Conservation (phyloP, 1,284 basidiomycete genomes). For the Anthracocystis setariae region DNA sequence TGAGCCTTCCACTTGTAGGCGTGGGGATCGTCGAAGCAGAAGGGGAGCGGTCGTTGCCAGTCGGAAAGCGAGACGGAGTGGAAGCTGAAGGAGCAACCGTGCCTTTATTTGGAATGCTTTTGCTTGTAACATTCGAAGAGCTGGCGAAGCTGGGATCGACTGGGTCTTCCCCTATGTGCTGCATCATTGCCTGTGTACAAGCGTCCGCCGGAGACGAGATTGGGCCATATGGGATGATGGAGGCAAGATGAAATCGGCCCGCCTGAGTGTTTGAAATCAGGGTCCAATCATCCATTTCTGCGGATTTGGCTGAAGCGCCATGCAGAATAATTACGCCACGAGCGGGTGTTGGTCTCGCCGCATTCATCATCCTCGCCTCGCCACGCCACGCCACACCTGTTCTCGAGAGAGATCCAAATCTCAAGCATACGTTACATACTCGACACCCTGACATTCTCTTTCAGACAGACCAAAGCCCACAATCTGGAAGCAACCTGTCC, state of each 20-base stretch:
- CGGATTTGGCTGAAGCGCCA: no score
- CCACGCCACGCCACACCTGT: no score
- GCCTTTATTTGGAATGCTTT: background rate
- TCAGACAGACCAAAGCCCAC: no score
- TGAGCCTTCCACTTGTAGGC: conserved; percentile 79
- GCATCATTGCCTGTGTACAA: conserved; percentile 7
- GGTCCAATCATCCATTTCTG: conserved; percentile 12
- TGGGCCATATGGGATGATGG: background rate
- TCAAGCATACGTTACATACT: no score
- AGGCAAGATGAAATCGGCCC: background rate
- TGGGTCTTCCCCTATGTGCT: conserved; percentile 4
- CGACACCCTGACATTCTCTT: no score
- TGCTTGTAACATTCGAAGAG: background rate
- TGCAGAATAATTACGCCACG: no score
- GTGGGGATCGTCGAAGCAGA: conserved; percentile 1
- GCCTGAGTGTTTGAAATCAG: no score
- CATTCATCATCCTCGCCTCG: no score
- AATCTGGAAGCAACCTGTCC: no score
- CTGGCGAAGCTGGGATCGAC: background rate
- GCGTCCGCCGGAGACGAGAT: background rate
- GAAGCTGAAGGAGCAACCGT: conserved; percentile 3
- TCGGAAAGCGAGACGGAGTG: conserved; percentile 25
- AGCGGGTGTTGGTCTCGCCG: no score
- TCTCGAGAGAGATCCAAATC: no score
- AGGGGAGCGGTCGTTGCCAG: background rate